Percentiles rank a stretch among this genome's conserved stretches.
phyloP scores from a whole-genome alignment of 2,329 filamentous ascomycete genomes.

The Apiospora koreana region DNA sequence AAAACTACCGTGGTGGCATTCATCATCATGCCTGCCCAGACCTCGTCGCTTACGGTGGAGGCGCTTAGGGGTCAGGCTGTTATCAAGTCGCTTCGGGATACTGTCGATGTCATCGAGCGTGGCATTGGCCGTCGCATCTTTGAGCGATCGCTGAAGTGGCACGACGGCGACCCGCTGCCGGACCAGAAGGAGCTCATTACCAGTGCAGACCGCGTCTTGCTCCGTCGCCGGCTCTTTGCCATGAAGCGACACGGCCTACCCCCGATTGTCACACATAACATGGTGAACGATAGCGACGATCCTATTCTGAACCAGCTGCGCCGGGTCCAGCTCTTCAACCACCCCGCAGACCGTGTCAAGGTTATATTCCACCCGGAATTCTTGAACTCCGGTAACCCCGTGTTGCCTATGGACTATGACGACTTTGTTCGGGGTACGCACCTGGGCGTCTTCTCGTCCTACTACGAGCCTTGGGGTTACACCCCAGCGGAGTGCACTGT shows the following conservation, averaged over 20 bases:
- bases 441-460: constrained; percentile 92
- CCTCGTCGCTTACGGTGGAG: constrained; percentile 90
- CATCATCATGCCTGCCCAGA: constrained; percentile 98
- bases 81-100: constrained; percentile 93
- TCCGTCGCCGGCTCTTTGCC: constrained; percentile 88
- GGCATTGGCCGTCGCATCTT: constrained; percentile 93
- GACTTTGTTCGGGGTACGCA: constrained; percentile 98
- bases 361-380: constrained; percentile 98
- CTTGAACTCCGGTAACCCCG: constrained; percentile 91
- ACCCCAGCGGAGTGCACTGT: constrained; percentile 98
- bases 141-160: constrained; percentile 92
- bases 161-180: constrained; percentile 88
- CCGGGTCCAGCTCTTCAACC: constrained; percentile 95
- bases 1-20: constrained; percentile 96
- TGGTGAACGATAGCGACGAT: constrained; percentile 91
- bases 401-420: constrained; percentile 94
- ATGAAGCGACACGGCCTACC: constrained; percentile 93
- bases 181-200: constrained; percentile 97
- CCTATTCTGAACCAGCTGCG: constrained; percentile 95
- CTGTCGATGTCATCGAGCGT: constrained; percentile 87
- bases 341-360: constrained; percentile 93
- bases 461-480: constrained; percentile 99
- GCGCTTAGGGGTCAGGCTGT: constrained; percentile 95
- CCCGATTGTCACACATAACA: constrained; percentile 98
- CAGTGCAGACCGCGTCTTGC: constrained; percentile 85